A percentile compares a stretch with the other conserved stretches of the same genome.
These are phyloP conservation scores for Mycena venus DNA, from an alignment of 768 basidiomycete species.

Conservation along the genomic window DNA sequence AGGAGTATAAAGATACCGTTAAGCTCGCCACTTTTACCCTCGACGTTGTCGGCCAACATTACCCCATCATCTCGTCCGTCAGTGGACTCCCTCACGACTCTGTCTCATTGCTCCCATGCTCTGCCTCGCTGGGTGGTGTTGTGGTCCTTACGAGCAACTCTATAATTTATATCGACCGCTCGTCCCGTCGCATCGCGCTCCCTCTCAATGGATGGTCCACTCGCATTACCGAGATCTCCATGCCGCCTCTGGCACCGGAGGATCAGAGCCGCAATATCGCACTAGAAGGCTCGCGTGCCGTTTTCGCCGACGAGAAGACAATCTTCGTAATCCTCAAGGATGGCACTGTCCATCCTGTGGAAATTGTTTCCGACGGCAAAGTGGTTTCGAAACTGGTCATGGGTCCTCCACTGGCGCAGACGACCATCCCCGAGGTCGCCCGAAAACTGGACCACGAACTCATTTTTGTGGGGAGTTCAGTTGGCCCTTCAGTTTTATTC, in stretches of 20 bases:
- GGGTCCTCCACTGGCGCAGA: slow-evolving; percentile 71
- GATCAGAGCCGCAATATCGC: slow-evolving; percentile 61
- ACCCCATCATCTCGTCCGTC: slow-evolving; percentile 83
- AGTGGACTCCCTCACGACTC: slow-evolving; percentile 83
- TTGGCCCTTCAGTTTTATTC: slow-evolving; percentile 86
- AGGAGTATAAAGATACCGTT: slow-evolving; percentile 88
- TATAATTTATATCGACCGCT: slow-evolving; percentile 91
- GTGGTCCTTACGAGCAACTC: slow-evolving; percentile 84
- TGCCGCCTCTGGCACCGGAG: slow-evolving; percentile 59
- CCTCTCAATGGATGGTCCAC: slow-evolving; percentile 90
- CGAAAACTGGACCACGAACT: slow-evolving; percentile 64
- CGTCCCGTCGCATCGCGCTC: slow-evolving; percentile 78
- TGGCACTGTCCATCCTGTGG: slow-evolving; percentile 83
- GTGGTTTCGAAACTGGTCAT: slow-evolving; percentile 74
- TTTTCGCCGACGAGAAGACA: slow-evolving; percentile 84
- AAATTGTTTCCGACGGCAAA: slow-evolving; percentile 81
- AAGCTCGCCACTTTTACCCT: slow-evolving; percentile 88
- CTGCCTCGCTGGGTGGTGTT: slow-evolving; percentile 84
- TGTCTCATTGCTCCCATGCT: slow-evolving; percentile 75
- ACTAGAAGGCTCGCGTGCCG: slow-evolving; percentile 81
- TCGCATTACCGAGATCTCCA: slow-evolving; percentile 77
- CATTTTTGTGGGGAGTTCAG: slow-evolving; percentile 85
- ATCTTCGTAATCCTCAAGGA: slow-evolving; percentile 80
- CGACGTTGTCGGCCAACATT: slow-evolving; percentile 82
- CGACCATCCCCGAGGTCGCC: slow-evolving; percentile 73